A percentile compares a stretch with the other conserved stretches of the same genome.
phyloP scores from a whole-genome alignment of 179 eudicot genomes.

The Silene noctiflora region DNA sequence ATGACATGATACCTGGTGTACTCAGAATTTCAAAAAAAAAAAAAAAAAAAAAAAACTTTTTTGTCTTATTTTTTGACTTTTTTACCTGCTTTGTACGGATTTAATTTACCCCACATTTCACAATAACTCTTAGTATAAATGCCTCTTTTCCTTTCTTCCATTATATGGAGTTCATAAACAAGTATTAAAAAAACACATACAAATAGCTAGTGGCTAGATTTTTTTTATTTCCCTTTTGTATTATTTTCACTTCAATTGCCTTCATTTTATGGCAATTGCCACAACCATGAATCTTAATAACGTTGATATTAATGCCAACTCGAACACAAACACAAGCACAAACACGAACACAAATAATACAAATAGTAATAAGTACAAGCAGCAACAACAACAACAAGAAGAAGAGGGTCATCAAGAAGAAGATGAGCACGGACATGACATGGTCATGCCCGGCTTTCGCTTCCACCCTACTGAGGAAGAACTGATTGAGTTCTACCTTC shows the following conservation, averaged over 20 bases:
- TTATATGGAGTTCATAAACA: background rate
- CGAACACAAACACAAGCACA: background rate
- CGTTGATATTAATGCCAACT: slow-evolving; percentile 28
- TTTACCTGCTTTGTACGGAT: background rate
- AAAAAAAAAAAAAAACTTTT: background rate
- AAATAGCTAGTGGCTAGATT: background rate
- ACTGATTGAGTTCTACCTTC: slow-evolving; percentile 91
- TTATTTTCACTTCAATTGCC: slow-evolving; percentile 14
- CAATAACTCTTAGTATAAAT: slow-evolving; percentile 21
- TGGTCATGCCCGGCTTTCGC: slow-evolving; percentile 97
- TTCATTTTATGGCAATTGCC: slow-evolving; percentile 43
- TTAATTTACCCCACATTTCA: background rate
- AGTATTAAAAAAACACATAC: background rate
- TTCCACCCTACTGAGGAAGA: slow-evolving; percentile 97
- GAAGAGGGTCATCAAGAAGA: slow-evolving; percentile 25
- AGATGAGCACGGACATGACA: slow-evolving; percentile 68
- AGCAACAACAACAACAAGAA: background rate
- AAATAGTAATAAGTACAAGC: slow-evolving; percentile 9
- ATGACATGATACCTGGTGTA: no score
- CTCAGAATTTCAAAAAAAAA: background rate
- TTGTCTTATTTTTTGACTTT: background rate
- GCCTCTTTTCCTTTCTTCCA: slow-evolving; percentile 7
- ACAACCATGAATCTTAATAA: slow-evolving; percentile 46
- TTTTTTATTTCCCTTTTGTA: background rate
- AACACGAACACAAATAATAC: slow-evolving; percentile 10